phyloP scores from a whole-genome alignment of 2,329 filamentous ascomycete genomes.

The Arthrinium phaeospermum region DNA sequence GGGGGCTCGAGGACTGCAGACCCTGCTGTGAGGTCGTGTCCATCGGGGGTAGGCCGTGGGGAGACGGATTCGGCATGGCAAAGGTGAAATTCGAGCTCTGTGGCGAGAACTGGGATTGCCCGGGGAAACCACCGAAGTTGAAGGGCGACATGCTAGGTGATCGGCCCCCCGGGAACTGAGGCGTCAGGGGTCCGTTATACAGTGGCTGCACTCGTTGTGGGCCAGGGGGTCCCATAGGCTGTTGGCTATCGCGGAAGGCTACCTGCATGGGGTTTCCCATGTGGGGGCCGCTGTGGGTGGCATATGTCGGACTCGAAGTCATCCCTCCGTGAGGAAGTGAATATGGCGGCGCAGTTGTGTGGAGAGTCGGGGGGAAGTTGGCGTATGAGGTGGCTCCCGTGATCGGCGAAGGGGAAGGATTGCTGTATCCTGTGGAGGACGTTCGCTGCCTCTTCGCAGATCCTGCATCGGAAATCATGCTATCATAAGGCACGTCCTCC shows the following conservation, averaged over 20 bases:
- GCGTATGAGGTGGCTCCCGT: neutral
- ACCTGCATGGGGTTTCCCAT: constrained; percentile 13
- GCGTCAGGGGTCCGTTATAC: neutral
- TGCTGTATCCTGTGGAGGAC: constrained; percentile 1
- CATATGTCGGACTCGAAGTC: constrained; percentile 11
- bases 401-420: constrained; percentile 5
- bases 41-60: constrained; percentile 11
- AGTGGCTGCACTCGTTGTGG: neutral
- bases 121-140: neutral
- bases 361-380: constrained; percentile 1
- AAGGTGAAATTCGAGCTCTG: neutral
- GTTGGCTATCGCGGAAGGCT: constrained; percentile 2
- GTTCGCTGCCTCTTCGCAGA: constrained; percentile 3
- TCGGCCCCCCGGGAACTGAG: neutral
- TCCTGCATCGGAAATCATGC: neutral
- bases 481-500: neutral
- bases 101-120: neutral
- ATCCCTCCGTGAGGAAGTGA: constrained; percentile 2
- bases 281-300: neutral
- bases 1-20: constrained; percentile 14
- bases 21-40: neutral
- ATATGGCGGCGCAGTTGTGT: neutral
- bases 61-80: neutral
- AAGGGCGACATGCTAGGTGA: neutral
- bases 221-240: neutral